phyloP scores from a whole-genome alignment of 2,329 filamentous ascomycete species.

The Chalaropsis ovoidea region DNA sequence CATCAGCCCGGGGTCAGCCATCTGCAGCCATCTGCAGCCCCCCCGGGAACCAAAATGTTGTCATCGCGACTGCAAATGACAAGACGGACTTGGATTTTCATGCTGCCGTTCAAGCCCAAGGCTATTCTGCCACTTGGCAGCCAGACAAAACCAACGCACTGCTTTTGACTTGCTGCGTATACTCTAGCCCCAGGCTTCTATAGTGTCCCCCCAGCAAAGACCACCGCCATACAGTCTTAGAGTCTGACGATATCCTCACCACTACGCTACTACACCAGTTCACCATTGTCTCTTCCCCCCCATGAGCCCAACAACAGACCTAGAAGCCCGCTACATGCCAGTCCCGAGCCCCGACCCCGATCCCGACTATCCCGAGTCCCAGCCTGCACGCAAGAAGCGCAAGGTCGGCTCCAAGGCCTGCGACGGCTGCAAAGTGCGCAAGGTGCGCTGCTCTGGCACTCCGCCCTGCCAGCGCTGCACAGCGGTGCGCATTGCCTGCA shows the following conservation, averaged over 20 bases:
- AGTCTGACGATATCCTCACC: neutral
- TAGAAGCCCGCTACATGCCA: neutral
- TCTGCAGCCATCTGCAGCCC: neutral
- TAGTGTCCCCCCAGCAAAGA: no score
- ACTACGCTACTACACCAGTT: neutral
- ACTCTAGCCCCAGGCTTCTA: no score
- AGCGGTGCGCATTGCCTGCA: slow-evolving; percentile 39
- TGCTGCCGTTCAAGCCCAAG: neutral
- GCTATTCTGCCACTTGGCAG: no score
- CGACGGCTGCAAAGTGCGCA: slow-evolving; percentile 45
- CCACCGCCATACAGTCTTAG: neutral
- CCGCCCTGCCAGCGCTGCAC: slow-evolving; percentile 40
- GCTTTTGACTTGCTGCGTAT: no score
- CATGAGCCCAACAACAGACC: neutral
- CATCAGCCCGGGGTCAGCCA: neutral
- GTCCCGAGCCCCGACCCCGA: neutral
- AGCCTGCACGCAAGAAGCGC: slow-evolving; percentile 19
- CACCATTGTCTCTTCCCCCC: neutral
- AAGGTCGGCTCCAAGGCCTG: slow-evolving; percentile 32
- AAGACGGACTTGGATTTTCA: slow-evolving; percentile 4
- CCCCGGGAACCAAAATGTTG: slow-evolving; percentile 13
- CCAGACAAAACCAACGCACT: no score
- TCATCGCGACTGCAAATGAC: slow-evolving; percentile 16
- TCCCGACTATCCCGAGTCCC: neutral
- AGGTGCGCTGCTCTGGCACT: slow-evolving; percentile 42